Base-by-base conservation (phyloP, 2,329 filamentous ascomycete genomes). In the Rutstroemia sp. region DNA sequence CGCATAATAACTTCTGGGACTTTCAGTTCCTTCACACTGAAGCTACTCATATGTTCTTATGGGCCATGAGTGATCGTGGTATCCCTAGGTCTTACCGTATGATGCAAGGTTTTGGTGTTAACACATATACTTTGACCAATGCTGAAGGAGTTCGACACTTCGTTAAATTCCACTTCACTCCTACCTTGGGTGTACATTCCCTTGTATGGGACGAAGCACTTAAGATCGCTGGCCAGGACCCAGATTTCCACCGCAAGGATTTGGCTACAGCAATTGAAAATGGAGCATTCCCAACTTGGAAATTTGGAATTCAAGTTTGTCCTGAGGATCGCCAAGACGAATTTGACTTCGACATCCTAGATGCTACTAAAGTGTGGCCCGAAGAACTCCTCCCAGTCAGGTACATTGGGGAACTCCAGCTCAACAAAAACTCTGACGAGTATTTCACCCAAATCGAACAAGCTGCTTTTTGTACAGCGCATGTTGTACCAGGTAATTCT, bases 91-190 rank as follows among this genome's bases (percentile, higher is more conserved):
- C 85, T 0, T 91, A 78, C 71, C 83, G 88, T 23, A 91, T 91
- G 87, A 91, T 92, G 86, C 87, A 92, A 63, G 88, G 88, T 0
- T 92, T 92, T 57, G 88, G 88, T 54, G 88, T 92, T 63, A 91
- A 92, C 71, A 92, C 89, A 0, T 92, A 77, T 64, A 87, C 81
- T 0, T 76, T 91, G 2, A 75, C 77, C 59, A 90, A 90, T 58
- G 79, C 77, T 23, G 77, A 34, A 34, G 30, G 30, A 34, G 30
- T 34, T 34, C 30, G 30, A 34, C 30, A 34, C 9, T 34, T 34
- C 30, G 30, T 34, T 69, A 92, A 92, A 71, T 92, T 91, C 68
- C 82, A 86, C 68, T 91, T 80, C 65, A 90, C 82, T 0, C 87
- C 88, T 0, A 82, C 86, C 55, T 78, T 91, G 0, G 88, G 88